phyloP scores from a whole-genome alignment of 345 rosid species.

The Citrus hindsii region DNA sequence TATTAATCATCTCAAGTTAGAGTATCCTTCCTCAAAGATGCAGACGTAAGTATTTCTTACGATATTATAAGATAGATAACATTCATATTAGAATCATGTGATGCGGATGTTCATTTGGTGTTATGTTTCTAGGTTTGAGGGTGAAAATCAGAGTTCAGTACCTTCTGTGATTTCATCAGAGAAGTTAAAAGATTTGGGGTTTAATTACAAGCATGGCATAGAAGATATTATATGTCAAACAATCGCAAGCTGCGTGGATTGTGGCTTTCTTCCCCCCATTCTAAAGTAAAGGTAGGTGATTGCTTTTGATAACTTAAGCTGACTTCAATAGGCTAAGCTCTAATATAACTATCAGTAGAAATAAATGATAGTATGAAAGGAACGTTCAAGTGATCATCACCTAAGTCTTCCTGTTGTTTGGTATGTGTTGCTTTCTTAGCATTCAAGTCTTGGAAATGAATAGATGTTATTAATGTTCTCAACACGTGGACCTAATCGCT shows the following conservation, averaged over 20 bases:
- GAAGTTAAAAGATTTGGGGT: constrained; percentile 63
- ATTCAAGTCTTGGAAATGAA: constrained; percentile 9
- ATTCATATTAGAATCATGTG: not conserved
- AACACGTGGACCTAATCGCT: not conserved
- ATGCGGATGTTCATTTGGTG: not conserved
- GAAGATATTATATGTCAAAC: constrained; percentile 55
- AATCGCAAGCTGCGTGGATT: constrained; percentile 31
- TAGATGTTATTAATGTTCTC: constrained; percentile 3
- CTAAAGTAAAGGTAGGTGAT: not conserved
- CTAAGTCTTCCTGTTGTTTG: constrained; percentile 1
- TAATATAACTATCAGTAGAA: constrained; percentile 1
- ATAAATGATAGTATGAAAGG: constrained; percentile 11
- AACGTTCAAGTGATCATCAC: not conserved
- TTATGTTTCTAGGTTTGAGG: constrained; percentile 29
- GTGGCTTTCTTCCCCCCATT: constrained; percentile 35
- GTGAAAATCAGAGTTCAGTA: constrained; percentile 18
- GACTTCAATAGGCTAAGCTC: not conserved
- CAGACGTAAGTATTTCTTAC: constrained; percentile 25
- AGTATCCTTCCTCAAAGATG: constrained; percentile 24
- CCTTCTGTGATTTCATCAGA: constrained; percentile 67
- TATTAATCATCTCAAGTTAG: constrained; percentile 33
- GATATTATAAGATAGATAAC: not conserved
- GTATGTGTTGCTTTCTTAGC: constrained; percentile 11
- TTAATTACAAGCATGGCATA: constrained; percentile 48
- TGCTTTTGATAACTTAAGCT: not conserved